Conservation (phyloP, 352 stramenopile genomes). For the Globisporangium alternatum region DNA sequence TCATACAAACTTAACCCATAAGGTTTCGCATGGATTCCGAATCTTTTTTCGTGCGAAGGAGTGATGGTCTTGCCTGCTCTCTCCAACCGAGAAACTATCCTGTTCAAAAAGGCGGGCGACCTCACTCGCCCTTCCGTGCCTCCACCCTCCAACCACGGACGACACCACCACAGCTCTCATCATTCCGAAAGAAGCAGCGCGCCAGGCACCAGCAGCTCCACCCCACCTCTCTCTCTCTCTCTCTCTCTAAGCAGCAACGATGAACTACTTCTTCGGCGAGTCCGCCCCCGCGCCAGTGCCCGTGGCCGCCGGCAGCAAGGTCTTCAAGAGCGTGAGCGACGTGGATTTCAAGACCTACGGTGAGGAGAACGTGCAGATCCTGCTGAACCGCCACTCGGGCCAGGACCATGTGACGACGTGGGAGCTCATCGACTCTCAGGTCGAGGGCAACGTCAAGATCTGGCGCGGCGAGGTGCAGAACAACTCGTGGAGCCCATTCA, state of each 20-base stretch:
- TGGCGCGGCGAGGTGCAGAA: slow-evolving; percentile 64
- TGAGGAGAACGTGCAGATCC: slow-evolving; percentile 62
- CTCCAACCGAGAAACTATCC: too few species aligned
- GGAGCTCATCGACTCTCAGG: slow-evolving; percentile 56
- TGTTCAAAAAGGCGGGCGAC: too few species aligned
- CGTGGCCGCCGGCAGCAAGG: slow-evolving; percentile 19
- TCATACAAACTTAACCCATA: too few species aligned
- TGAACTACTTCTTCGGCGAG: slow-evolving; percentile 23
- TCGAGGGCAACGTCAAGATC: slow-evolving; percentile 45
- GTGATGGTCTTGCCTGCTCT: too few species aligned
- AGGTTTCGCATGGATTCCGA: too few species aligned
- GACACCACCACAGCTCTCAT: neutral
- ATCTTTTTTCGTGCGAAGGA: too few species aligned
- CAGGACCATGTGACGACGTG: slow-evolving; percentile 68
- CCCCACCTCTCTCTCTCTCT: neutral
- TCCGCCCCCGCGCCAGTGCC: slow-evolving; percentile 10
- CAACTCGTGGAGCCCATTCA: slow-evolving; percentile 71
- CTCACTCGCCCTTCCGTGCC: too few species aligned
- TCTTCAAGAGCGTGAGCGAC: slow-evolving; percentile 46
- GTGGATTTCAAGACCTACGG: slow-evolving; percentile 64
- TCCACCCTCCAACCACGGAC: neutral
- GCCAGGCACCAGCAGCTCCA: neutral
- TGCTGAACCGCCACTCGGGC: slow-evolving; percentile 59
- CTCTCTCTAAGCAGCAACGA: slow-evolving; percentile 4
- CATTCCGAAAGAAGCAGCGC: slow-evolving; percentile 2